Conservation (phyloP, 2,329 filamentous ascomycete genomes). For the Trichoderma semiorbis region DNA sequence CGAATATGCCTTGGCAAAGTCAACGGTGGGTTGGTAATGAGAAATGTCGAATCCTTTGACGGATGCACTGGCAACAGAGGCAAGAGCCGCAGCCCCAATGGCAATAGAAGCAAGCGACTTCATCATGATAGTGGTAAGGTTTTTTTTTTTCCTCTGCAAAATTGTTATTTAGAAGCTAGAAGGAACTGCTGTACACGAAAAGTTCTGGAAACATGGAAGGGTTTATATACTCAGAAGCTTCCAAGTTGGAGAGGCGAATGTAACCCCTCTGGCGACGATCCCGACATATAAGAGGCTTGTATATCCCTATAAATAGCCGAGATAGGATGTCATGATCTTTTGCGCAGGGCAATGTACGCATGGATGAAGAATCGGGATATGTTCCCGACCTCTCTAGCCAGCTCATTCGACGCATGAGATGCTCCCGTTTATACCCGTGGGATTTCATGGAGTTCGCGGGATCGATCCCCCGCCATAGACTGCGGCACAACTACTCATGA, state of each 20-base stretch:
- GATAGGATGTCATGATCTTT: background rate
- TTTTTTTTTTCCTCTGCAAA: background rate
- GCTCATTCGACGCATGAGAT: background rate
- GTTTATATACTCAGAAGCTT: background rate
- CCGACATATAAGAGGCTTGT: background rate
- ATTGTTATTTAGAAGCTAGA: background rate
- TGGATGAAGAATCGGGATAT: background rate
- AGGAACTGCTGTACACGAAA: background rate
- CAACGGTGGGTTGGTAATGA: conserved; percentile 36
- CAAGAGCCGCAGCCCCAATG: conserved; percentile 5
- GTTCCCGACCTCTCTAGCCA: no score
- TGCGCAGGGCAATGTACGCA: background rate
- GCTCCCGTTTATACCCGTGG: background rate
- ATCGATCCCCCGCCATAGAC: background rate
- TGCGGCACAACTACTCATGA: background rate
- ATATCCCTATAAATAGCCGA: background rate
- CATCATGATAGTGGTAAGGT: background rate
- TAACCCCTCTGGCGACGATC: background rate
- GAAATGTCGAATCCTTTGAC: conserved; percentile 42
- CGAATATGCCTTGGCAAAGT: conserved; percentile 37
- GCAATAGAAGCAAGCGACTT: background rate
- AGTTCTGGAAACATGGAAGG: no score
- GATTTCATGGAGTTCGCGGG: background rate
- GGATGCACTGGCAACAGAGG: conserved; percentile 24
- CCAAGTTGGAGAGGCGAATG: background rate